phyloP scores from a whole-genome alignment of 148 eudicot genomes.

The Rheum nobile region DNA sequence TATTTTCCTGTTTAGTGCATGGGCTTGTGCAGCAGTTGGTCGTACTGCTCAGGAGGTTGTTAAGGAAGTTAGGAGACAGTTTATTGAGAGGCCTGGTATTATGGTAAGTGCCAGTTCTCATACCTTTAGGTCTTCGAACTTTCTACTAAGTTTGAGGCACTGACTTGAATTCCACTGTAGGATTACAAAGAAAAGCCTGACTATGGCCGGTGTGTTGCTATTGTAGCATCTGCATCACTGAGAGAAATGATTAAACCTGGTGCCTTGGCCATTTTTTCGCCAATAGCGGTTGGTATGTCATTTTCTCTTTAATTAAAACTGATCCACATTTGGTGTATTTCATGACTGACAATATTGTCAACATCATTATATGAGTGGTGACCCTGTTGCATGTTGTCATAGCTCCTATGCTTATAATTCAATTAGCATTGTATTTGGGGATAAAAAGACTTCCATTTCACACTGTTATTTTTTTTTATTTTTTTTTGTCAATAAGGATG shows the following conservation, averaged over 20 bases:
- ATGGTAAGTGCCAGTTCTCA: slow-evolving; percentile 42
- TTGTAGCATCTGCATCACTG: slow-evolving; percentile 92
- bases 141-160: background rate
- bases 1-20: slow-evolving; percentile 88
- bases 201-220: slow-evolving; percentile 94
- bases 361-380: background rate
- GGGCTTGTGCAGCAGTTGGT: slow-evolving; percentile 99
- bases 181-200: slow-evolving; percentile 97
- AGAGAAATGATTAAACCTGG: slow-evolving; percentile 96
- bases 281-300: slow-evolving; percentile 64
- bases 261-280: slow-evolving; percentile 84
- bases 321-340: background rate
- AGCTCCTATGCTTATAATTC: background rate
- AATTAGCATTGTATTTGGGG: background rate
- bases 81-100: slow-evolving; percentile 96
- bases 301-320: background rate
- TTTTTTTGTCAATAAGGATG: background rate
- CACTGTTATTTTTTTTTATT: background rate
- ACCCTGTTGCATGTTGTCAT: background rate
- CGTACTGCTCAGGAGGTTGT: slow-evolving; percentile 99
- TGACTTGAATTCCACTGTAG: slow-evolving; percentile 26
- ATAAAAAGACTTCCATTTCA: background rate
- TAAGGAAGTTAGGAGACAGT: slow-evolving; percentile 96
- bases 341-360: background rate
- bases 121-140: background rate